Evolutionary conservation across 805 yeast species (phyloP), one percentile per base, ranked within the genome.

Genomic region (Cyberlindnera maritima): DNA sequence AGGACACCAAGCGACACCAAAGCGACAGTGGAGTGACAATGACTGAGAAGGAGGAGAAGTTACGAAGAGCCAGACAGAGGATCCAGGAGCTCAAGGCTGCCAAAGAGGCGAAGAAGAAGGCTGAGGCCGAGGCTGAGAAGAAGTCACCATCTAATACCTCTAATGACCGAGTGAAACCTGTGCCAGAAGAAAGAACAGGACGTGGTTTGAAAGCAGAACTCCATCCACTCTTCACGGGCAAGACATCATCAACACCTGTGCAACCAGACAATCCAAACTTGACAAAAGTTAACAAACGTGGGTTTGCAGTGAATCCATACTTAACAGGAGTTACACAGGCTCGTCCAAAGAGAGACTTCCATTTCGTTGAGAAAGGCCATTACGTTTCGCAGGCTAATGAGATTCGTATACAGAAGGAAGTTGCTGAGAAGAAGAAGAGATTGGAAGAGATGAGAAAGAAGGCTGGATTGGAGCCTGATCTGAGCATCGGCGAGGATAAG

Each of bases 291-390:
- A 47, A 48, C 37, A 55, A 57, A 39, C 52, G 62, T 51, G 61
- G 67, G 15, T 52, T 46, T 46, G 33, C 40, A 10, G 53, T 61
- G 32, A 72, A 72, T 46, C 75, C 76, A 12, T 72, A 70, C 48
- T 61, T 62, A 18, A 43, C 36, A 14, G 44, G 44, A 12, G 20
- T 38, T 14, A 37, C 48, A 25, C 35, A 43, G 1, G 48, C 58
- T n/a, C 43, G 69, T 26, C 57, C 55, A 15, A 59, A 60, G 15
- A 60, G 78, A 43, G 74, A 71, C 2, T 64, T 84, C 36, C 63
- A 61, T 14, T 79, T 88, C 56, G 81, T 77, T 56, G 76, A 71
- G 29, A 71, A 73, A 35, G 96, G 96, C 2, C 86, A 80, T 58
- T 83, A 71, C 56, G 72, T 83, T 2, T 38, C 63, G n/a, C 55